Percentiles rank a stretch among this genome's conserved stretches.
Evolutionary conservation across 176 grass and related monocot genomes (phyloP).

Genomic region (Zizania latifolia): DNA sequence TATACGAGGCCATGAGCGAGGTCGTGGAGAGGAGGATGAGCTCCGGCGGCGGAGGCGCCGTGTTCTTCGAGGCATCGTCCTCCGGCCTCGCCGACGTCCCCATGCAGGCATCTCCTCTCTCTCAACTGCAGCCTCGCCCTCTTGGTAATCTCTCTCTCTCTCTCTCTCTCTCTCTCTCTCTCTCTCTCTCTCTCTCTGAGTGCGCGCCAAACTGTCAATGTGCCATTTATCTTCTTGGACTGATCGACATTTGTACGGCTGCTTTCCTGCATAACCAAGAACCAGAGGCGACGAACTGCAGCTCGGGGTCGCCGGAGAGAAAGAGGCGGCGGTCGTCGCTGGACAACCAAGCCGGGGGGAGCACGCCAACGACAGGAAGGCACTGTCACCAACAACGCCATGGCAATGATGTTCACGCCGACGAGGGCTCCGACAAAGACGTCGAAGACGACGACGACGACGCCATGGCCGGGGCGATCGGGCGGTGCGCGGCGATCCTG

Average conservation of each 20-base stretch:
- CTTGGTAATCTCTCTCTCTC: constrained; percentile 5
- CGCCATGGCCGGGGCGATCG: constrained; percentile 33
- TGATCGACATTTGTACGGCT: background rate
- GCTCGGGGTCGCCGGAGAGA: constrained; percentile 35
- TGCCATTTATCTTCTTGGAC: background rate
- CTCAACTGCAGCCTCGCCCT: constrained; percentile 25
- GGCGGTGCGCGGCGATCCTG: constrained; percentile 67
- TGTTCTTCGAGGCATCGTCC: background rate
- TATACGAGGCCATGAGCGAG: constrained; percentile 67
- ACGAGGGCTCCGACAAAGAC: too few relatives aligned
- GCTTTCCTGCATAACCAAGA: background rate
- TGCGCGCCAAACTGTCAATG: background rate
- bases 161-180: constrained; percentile 24
- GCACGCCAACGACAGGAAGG: constrained; percentile 3
- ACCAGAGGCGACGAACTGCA: background rate
- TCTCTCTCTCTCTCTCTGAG: background rate
- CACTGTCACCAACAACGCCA: background rate
- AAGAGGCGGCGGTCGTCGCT: constrained; percentile 31
- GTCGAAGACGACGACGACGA: constrained; percentile 6
- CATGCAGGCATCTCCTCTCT: constrained; percentile 37
- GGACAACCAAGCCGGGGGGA: constrained; percentile 10
- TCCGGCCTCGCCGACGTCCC: constrained; percentile 11
- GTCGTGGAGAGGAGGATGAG: constrained; percentile 49
- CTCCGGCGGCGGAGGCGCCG: background rate
- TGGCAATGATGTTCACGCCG: too few relatives aligned